These are phyloP conservation scores for Madurella fahalii DNA, from an alignment of 2,329 filamentous ascomycete species.

Conservation along the genomic window DNA sequence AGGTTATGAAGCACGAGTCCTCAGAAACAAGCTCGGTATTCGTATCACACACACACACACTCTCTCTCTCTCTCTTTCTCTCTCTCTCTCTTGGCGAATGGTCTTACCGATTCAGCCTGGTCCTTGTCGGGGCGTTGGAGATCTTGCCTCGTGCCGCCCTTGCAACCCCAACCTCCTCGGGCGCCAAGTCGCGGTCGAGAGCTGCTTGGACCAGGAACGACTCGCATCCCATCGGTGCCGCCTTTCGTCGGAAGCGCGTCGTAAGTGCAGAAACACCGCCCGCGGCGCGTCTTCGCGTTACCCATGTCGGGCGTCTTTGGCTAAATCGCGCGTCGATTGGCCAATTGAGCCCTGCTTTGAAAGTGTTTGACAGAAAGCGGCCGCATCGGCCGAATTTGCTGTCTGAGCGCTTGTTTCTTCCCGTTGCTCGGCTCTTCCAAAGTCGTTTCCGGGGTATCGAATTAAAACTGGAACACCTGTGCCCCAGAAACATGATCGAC, in stretches of 20 bases:
- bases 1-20: not conserved
- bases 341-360: constrained; percentile 12
- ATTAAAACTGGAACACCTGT: not conserved
- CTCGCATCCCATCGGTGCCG: not conserved
- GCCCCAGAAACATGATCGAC: not conserved
- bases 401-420: constrained; percentile 13
- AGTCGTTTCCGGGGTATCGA: not conserved
- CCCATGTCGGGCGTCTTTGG: constrained; percentile 11
- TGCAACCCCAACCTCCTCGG: constrained; percentile 12
- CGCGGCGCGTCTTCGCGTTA: constrained; percentile 23
- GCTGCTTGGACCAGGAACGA: not conserved
- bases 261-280: constrained; percentile 12
- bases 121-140: no score
- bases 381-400: not conserved
- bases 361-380: not conserved
- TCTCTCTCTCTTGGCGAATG: no score
- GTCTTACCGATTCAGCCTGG: not conserved
- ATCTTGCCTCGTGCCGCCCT: not conserved
- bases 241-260: constrained; percentile 7
- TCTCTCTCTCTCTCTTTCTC: no score
- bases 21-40: no score
- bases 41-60: no score
- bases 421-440: not conserved
- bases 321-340: constrained; percentile 13
- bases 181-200: not conserved